Evolutionary conservation across 768 basidiomycete genomes (phyloP), one percentile per base, ranked within the genome.

Genomic region (Sarcomyxa edulis): DNA sequence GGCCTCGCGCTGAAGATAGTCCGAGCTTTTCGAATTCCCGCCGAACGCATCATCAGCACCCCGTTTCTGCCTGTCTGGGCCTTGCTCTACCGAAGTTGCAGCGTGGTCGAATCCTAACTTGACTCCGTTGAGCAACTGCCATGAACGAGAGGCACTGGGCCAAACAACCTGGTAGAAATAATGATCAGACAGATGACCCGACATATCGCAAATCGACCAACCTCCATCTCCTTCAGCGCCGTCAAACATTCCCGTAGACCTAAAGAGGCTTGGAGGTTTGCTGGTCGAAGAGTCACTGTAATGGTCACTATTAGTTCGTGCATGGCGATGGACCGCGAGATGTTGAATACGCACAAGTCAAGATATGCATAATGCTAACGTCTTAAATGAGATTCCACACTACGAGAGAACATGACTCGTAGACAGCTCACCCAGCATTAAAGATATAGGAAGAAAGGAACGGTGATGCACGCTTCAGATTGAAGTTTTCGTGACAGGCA

Each of bases 311-410:
- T 21, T 19, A 21, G 33, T 15, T 32, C 9, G 33, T n/a, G n/a
- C n/a, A n/a, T n/a, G n/a, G n/a, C n/a, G n/a, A n/a, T n/a, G n/a
- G 8, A 35, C 33, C 2, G 33, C 15, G 7, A 7, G 33, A 34
- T 7, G 14, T 20, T 6, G 15, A 29, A 29, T 29, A 59, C 80
- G 45, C 57, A 85, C 86, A 52, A 12, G 83, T 84, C 48, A 84
- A 62, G 29, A 86, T 72, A 50, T 89, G 84, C 84, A 87, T 85
- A 48, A 88, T 82, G 20, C 86, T 87, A 15, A 40, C 10, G 18
- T 21, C 15, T 3, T 31, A n/a, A 43, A 40, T 8, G 32, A 43
- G 36, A 48, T 37, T 47, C 37, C 31, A 48, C 38, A 43, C 29
- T 24, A 33, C 39, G 33, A 35, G 16, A 32, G 33, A 42, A 33